Evolutionary conservation across 495 filamentous ascomycete species (phyloP).

Genomic region (Amorphotheca resinae): DNA sequence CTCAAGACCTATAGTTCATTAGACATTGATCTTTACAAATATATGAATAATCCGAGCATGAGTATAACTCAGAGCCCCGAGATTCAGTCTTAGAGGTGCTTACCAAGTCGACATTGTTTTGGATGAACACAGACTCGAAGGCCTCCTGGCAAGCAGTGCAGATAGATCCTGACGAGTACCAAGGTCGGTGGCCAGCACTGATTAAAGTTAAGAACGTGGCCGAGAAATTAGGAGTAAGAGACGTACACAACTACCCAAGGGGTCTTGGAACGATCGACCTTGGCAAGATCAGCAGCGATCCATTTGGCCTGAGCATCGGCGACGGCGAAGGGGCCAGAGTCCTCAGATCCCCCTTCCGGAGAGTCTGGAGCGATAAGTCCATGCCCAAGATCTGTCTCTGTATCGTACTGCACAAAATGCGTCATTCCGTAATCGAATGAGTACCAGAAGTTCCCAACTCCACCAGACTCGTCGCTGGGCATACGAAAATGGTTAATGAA

Average conservation of each 20-base stretch:
- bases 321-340: slow-evolving; percentile 35
- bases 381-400: slow-evolving; percentile 38
- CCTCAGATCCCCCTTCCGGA: slow-evolving; percentile 25
- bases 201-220: not conserved
- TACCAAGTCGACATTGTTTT: slow-evolving; percentile 36
- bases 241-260: slow-evolving; percentile 34
- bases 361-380: slow-evolving; percentile 24
- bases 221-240: not conserved
- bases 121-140: slow-evolving; percentile 34
- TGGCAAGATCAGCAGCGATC: slow-evolving; percentile 33
- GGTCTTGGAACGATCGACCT: slow-evolving; percentile 35
- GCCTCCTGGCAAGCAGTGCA: slow-evolving; percentile 34
- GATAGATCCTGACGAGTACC: slow-evolving; percentile 25
- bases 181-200: slow-evolving; percentile 12
- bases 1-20: slow-evolving; percentile 20
- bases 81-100: not conserved
- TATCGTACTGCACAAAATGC: slow-evolving; percentile 37
- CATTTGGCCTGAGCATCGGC: slow-evolving; percentile 26
- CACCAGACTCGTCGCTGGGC: slow-evolving; percentile 29
- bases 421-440: slow-evolving; percentile 40
- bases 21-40: not conserved
- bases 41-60: too few species aligned
- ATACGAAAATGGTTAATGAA: slow-evolving; percentile 38
- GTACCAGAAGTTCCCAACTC: slow-evolving; percentile 41
- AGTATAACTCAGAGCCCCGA: too few species aligned